A percentile compares a stretch with the other conserved stretches of the same genome.
phyloP scores from a whole-genome alignment of 2,329 filamentous ascomycete species.

The Sclerotinia glacialis region DNA sequence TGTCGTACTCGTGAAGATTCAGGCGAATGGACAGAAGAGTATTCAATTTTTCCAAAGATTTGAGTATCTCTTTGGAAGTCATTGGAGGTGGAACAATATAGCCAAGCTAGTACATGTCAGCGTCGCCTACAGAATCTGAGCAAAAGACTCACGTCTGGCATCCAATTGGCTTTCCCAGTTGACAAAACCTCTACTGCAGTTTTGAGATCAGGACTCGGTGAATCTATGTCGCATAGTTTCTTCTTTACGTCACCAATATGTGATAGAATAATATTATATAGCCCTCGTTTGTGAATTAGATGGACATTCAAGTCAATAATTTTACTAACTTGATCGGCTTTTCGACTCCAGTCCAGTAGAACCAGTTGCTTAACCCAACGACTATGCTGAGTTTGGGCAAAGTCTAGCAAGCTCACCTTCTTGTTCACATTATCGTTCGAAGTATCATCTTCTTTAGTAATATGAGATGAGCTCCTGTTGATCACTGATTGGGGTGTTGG shows the following conservation, averaged over 20 bases:
- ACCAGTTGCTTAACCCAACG: conserved; percentile 94
- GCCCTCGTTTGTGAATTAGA: conserved; percentile 60
- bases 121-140: background rate
- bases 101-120: conserved; percentile 54
- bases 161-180: conserved; percentile 71
- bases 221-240: conserved; percentile 66
- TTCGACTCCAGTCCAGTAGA: conserved; percentile 84
- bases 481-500: conserved; percentile 53
- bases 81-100: conserved; percentile 75
- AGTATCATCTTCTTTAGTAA: conserved; percentile 50
- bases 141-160: conserved; percentile 65
- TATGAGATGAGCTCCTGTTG: conserved; percentile 51
- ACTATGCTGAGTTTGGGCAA: conserved; percentile 74
- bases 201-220: conserved; percentile 86
- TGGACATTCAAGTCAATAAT: conserved; percentile 84
- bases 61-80: conserved; percentile 67
- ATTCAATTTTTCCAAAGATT: conserved; percentile 77
- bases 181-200: conserved; percentile 84
- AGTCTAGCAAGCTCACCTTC: conserved; percentile 71
- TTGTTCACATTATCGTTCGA: conserved; percentile 69
- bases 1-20: conserved; percentile 79
- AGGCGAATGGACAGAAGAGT: conserved; percentile 78
- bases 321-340: conserved; percentile 74
- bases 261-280: conserved; percentile 59
- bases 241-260: conserved; percentile 70